phyloP scores from a whole-genome alignment of 1,139 yeast species.

The Kodamaea arcana region DNA sequence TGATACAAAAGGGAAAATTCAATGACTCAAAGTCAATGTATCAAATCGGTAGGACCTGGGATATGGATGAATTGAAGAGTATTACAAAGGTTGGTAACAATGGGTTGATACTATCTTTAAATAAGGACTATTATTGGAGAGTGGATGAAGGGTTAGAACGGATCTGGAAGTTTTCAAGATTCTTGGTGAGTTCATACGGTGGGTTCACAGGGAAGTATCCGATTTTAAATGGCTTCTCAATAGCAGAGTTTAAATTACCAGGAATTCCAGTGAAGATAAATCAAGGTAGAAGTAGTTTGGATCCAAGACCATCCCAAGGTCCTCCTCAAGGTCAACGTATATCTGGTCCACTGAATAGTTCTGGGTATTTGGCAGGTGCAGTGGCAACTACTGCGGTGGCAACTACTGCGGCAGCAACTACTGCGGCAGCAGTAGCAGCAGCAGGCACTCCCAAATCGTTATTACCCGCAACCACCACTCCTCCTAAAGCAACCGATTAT shows the following conservation, averaged over 20 bases:
- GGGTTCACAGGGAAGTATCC: slow-evolving; percentile 69
- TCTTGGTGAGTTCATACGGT: slow-evolving; percentile 60
- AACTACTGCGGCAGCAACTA: too few species aligned
- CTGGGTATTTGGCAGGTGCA: too few species aligned
- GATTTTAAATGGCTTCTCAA: slow-evolving; percentile 37
- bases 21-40: slow-evolving; percentile 63
- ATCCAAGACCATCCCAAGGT: not conserved
- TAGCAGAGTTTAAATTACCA: slow-evolving; percentile 36
- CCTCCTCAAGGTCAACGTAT: not conserved
- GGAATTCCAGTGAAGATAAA: slow-evolving; percentile 18
- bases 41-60: slow-evolving; percentile 95
- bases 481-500: slow-evolving; percentile 11
- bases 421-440: too few species aligned
- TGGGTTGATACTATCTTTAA: slow-evolving; percentile 61
- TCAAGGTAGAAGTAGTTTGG: not conserved
- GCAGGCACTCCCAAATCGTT: not conserved
- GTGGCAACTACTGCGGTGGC: too few species aligned
- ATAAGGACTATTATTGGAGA: slow-evolving; percentile 85
- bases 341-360: not conserved
- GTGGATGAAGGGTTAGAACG: slow-evolving; percentile 68
- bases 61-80: slow-evolving; percentile 61
- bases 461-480: not conserved
- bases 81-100: slow-evolving; percentile 51
- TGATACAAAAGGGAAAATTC: slow-evolving; percentile 83
- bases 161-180: slow-evolving; percentile 51